phyloP scores from a whole-genome alignment of 164 flowering plant genomes.

The Macadamia tetraphylla region DNA sequence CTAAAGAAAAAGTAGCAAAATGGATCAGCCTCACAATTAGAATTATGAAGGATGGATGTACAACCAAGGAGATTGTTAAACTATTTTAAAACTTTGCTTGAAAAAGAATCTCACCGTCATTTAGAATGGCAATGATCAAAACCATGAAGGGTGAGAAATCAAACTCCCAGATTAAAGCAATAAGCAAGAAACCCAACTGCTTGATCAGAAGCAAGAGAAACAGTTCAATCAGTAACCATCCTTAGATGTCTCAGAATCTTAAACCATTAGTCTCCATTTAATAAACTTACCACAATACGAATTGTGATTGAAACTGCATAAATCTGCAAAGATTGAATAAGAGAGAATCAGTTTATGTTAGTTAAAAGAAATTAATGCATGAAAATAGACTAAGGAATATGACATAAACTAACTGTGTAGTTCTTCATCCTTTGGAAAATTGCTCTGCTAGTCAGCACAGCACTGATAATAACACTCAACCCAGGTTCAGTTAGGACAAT shows the following conservation, averaged over 20 bases:
- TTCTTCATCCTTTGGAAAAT: conserved; percentile 99
- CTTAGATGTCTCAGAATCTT: neutral
- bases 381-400: neutral
- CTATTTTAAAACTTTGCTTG: neutral
- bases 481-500: conserved; percentile 98
- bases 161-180: conserved; percentile 89
- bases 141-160: conserved; percentile 98
- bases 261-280: neutral
- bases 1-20: conserved; percentile 27
- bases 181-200: conserved; percentile 91
- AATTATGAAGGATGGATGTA: neutral
- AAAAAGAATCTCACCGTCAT: conserved; percentile 62
- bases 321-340: conserved; percentile 44
- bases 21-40: conserved; percentile 1
- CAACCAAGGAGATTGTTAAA: neutral
- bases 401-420: conserved; percentile 55
- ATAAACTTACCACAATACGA: conserved; percentile 87
- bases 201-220: conserved; percentile 15
- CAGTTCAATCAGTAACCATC: neutral
- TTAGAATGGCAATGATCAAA: conserved; percentile 90
- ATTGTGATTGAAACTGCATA: conserved; percentile 95
- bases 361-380: neutral
- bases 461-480: conserved; percentile 92
- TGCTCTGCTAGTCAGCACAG: conserved; percentile 93
- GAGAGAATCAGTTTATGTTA: neutral